These are phyloP conservation scores for Lentinula aciculospora DNA, from an alignment of 768 basidiomycete species.

Conservation along the genomic window DNA sequence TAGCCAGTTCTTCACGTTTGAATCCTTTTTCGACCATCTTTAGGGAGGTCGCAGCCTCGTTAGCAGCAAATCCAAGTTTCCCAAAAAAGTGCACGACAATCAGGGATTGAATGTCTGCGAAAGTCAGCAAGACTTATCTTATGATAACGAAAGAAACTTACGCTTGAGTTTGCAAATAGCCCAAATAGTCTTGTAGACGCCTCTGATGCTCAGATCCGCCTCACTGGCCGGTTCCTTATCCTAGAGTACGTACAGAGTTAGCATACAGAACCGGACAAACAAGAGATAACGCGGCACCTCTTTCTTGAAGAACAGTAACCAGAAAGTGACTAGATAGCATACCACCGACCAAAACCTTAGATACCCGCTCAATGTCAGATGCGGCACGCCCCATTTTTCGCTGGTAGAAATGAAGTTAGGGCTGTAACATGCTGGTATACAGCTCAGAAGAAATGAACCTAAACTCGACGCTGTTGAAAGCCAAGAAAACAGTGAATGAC, in stretches of 20 bases:
- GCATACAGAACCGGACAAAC: not conserved
- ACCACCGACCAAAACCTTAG: constrained; percentile 81
- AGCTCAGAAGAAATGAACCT: constrained; percentile 41
- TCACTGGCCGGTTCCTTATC: constrained; percentile 70
- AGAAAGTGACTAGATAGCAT: constrained; percentile 81
- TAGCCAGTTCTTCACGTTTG: constrained; percentile 91
- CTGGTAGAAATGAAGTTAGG: constrained; percentile 28
- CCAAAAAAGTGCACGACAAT: constrained; percentile 83
- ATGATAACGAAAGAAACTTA: constrained; percentile 28
- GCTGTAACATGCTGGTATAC: not conserved
- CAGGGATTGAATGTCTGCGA: constrained; percentile 82
- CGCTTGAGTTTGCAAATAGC: constrained; percentile 86
- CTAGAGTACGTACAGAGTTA: constrained; percentile 28
- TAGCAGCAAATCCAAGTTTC: constrained; percentile 92
- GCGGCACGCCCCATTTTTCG: constrained; percentile 71
- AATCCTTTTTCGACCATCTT: constrained; percentile 98
- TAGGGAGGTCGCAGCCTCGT: constrained; percentile 84
- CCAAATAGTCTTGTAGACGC: constrained; percentile 95
- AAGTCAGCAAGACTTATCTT: constrained; percentile 4
- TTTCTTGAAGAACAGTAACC: constrained; percentile 83
- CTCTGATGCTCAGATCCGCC: constrained; percentile 84
- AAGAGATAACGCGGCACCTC: constrained; percentile 49
- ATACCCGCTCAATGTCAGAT: constrained; percentile 69
- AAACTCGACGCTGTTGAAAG: constrained; percentile 92
- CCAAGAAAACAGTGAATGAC: constrained; percentile 95